These are phyloP conservation scores for Scheffersomyces coipomensis DNA, from an alignment of 805 yeast genomes.

Conservation along the genomic window DNA sequence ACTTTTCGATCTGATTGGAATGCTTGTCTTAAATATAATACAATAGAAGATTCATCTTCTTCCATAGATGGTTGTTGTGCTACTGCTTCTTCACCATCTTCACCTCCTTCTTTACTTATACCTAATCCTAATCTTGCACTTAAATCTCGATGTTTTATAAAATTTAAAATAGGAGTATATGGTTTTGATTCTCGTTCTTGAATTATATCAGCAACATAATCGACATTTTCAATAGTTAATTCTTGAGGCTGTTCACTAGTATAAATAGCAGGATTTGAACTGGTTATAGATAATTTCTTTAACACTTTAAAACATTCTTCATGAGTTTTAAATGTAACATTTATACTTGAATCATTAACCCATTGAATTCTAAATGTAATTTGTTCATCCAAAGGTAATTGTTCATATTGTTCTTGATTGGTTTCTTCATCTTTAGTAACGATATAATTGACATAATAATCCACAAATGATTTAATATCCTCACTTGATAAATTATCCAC, in stretches of 20 bases:
- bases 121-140: conserved; percentile 25
- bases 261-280: conserved; percentile 11
- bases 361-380: conserved; percentile 53
- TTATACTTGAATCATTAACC: conserved; percentile 63
- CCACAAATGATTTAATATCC: conserved; percentile 57
- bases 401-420: conserved; percentile 17
- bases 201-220: conserved; percentile 20
- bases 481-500: conserved; percentile 63
- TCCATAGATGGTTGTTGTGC: conserved; percentile 22
- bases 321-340: conserved; percentile 50
- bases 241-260: conserved; percentile 8
- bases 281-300: conserved; percentile 25
- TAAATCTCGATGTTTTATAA: conserved; percentile 29
- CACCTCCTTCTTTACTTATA: conserved; percentile 11
- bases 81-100: conserved; percentile 9
- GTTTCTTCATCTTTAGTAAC: conserved; percentile 13
- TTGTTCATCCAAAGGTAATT: conserved; percentile 23
- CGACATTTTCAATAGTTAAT: conserved; percentile 9
- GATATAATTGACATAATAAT: conserved; percentile 39
- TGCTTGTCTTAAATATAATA: conserved; percentile 49
- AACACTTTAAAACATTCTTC: conserved; percentile 41
- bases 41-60: conserved; percentile 36
- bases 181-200: conserved; percentile 42
- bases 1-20: conserved; percentile 55
- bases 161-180: conserved; percentile 33